Evolutionary conservation across 169 alveolate species (phyloP).

Genomic region (Plasmodium gallinaceum): DNA sequence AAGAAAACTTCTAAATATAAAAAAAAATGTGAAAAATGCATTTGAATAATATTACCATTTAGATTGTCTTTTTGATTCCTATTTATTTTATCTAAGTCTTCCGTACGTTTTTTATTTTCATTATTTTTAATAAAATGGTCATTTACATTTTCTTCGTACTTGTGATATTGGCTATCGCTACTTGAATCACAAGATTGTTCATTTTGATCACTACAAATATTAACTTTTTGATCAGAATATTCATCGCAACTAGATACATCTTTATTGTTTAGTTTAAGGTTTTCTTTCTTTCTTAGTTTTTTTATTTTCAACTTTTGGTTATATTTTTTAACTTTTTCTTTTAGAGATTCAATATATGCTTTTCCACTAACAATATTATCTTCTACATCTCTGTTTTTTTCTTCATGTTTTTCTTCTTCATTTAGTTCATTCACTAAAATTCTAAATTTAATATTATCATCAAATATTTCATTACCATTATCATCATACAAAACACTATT

Average conservation of each 20-base stretch:
- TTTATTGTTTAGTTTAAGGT: neutral
- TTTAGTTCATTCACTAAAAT: conserved; percentile 57
- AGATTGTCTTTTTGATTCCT: conserved; percentile 4
- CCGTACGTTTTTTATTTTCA: neutral
- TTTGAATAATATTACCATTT: conserved; percentile 21
- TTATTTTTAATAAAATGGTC: conserved; percentile 19
- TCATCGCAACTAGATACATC: conserved; percentile 3
- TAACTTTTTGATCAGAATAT: neutral
- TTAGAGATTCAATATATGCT: conserved; percentile 38
- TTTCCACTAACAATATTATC: conserved; percentile 1
- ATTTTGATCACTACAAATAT: conserved; percentile 3
- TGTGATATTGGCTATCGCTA: neutral
- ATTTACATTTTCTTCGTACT: neutral
- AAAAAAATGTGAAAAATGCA: neutral
- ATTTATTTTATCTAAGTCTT: conserved; percentile 8
- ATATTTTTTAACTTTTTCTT: conserved; percentile 40
- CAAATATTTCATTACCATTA: conserved; percentile 63
- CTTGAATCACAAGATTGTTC: conserved; percentile 3
- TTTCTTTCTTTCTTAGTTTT: conserved; percentile 28
- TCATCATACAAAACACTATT: conserved; percentile 65
- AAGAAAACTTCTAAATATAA: neutral
- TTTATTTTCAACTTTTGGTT: conserved; percentile 42
- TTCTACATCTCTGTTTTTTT: neutral
- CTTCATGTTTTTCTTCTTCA: conserved; percentile 12
- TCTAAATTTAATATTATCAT: conserved; percentile 46